Conservation (phyloP, 306 rosid species). For the Prinsepia uniflora region DNA sequence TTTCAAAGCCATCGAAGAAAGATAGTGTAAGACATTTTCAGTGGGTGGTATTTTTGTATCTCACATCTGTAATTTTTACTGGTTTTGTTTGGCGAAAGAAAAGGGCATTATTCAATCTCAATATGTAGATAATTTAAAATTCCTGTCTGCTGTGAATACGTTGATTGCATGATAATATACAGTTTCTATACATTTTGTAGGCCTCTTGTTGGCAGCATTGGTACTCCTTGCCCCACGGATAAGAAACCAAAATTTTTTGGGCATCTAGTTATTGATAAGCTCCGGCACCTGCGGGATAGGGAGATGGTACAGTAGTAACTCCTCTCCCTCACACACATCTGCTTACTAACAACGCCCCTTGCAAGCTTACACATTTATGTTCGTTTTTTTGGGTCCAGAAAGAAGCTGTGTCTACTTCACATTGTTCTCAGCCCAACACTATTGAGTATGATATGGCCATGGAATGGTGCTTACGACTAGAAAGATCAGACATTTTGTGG, state of each 20-base stretch:
- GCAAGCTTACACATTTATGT: background rate
- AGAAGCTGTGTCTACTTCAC: slow-evolving; percentile 54
- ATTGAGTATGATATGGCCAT: slow-evolving; percentile 53
- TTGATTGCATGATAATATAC: slow-evolving; percentile 1
- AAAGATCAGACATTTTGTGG: slow-evolving; percentile 45
- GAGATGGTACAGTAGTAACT: slow-evolving; percentile 46
- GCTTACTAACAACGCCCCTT: background rate
- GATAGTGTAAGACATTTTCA: background rate
- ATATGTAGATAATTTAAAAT: background rate
- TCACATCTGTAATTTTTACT: background rate
- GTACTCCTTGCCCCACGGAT: slow-evolving; percentile 43
- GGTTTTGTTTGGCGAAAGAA: background rate
- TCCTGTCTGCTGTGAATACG: background rate
- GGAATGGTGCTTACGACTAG: slow-evolving; percentile 49
- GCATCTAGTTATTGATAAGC: slow-evolving; percentile 58
- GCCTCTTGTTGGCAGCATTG: slow-evolving; percentile 62
- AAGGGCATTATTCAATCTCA: background rate
- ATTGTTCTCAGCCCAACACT: slow-evolving; percentile 55
- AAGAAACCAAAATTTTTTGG: slow-evolving; percentile 64
- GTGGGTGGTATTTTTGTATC: background rate
- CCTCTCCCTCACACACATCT: slow-evolving; percentile 10
- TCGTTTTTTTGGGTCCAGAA: slow-evolving; percentile 25
- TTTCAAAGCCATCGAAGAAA: background rate
- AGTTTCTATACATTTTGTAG: slow-evolving; percentile 30
- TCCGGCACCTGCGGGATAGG: slow-evolving; percentile 39